These are phyloP conservation scores for Glycyrrhiza uralensis DNA, from an alignment of 306 rosid species.

Conservation along the genomic window DNA sequence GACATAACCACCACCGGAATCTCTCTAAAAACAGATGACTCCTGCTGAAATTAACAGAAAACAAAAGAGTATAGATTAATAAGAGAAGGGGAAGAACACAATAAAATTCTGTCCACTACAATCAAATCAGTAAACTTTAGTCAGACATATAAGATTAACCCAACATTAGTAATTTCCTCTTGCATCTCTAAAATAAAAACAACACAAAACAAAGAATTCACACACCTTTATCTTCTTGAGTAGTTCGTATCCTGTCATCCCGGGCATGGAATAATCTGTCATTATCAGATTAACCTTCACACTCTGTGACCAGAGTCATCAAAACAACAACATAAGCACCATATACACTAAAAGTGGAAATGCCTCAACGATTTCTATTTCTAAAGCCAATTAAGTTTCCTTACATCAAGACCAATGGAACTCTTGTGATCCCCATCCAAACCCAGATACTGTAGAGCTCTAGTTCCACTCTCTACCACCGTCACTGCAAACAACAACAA, in stretches of 20 bases:
- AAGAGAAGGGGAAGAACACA: neutral
- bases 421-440: constrained; percentile 77
- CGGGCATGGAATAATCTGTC: constrained; percentile 99
- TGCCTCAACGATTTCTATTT: neutral
- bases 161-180: neutral
- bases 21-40: constrained; percentile 77
- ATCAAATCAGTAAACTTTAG: neutral
- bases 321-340: constrained; percentile 32
- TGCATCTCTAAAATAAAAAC: neutral
- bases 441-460: constrained; percentile 86
- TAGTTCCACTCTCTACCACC: constrained; percentile 86
- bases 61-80: neutral
- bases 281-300: constrained; percentile 87
- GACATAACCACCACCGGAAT: constrained; percentile 97
- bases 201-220: neutral
- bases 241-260: constrained; percentile 91
- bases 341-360: neutral
- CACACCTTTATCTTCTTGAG: constrained; percentile 90
- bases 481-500: constrained; percentile 53
- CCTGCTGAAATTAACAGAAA: constrained; percentile 51
- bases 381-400: constrained; percentile 6
- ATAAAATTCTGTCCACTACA: neutral
- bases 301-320: constrained; percentile 47
- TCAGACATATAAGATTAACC: neutral
- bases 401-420: constrained; percentile 71